Conservation (phyloP, 1,284 basidiomycete genomes). For the Schizophyllum amplum region DNA sequence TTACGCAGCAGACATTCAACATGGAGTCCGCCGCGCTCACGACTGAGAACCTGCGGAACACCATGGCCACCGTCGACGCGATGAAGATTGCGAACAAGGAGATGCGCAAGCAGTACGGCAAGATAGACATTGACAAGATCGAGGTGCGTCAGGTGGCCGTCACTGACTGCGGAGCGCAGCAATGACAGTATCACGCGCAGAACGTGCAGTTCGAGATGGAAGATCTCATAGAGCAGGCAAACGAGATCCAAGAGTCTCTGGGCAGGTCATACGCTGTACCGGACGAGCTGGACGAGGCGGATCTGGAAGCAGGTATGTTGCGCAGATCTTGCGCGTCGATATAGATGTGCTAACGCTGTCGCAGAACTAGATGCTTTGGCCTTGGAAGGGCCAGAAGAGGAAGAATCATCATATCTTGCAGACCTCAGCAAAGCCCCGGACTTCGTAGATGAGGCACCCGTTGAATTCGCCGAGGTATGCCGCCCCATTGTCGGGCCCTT, state of each 20-base stretch:
- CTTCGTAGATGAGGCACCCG: slow-evolving; percentile 80
- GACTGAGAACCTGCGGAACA: slow-evolving; percentile 96
- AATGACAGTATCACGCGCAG: slow-evolving; percentile 29
- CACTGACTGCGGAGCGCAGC: background rate
- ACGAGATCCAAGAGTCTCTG: slow-evolving; percentile 94
- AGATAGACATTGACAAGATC: slow-evolving; percentile 97
- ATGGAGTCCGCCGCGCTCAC: slow-evolving; percentile 97
- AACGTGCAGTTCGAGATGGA: slow-evolving; percentile 97
- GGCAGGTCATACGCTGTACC: slow-evolving; percentile 94
- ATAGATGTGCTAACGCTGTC: background rate
- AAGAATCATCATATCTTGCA: slow-evolving; percentile 82
- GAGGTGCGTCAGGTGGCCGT: slow-evolving; percentile 53
- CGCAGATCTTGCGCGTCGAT: background rate
- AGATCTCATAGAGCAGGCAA: slow-evolving; percentile 93
- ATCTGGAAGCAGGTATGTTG: slow-evolving; percentile 82
- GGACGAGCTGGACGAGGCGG: slow-evolving; percentile 96
- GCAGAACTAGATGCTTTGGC: slow-evolving; percentile 85
- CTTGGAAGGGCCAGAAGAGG: slow-evolving; percentile 43
- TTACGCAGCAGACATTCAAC: slow-evolving; percentile 96
- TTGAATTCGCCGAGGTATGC: slow-evolving; percentile 53
- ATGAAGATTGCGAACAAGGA: slow-evolving; percentile 99
- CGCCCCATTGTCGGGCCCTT: slow-evolving; percentile 1
- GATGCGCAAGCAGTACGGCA: slow-evolving; percentile 94
- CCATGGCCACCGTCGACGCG: slow-evolving; percentile 99
- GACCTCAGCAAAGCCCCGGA: slow-evolving; percentile 84